These are phyloP conservation scores for Arabis alpina DNA, from an alignment of 345 rosid genomes.

Conservation along the genomic window DNA sequence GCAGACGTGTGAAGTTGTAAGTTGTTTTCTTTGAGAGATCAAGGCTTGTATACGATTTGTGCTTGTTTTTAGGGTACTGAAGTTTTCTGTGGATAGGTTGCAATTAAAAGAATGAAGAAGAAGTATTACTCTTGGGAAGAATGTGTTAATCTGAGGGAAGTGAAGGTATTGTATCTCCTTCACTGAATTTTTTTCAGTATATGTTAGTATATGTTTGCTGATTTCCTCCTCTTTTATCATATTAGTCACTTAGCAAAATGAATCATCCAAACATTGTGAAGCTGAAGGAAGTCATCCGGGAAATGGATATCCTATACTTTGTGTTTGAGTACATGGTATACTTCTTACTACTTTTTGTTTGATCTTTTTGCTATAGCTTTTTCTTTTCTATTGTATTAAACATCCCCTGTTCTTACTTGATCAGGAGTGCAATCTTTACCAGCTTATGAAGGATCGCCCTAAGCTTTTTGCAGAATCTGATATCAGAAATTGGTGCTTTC, in stretches of 20 bases:
- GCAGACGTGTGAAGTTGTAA: conserved; percentile 88
- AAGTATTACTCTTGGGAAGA: conserved; percentile 95
- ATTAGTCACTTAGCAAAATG: conserved; percentile 82
- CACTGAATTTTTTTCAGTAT: neutral
- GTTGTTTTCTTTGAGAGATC: conserved; percentile 33
- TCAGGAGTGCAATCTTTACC: conserved; percentile 92
- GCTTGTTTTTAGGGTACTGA: conserved; percentile 16
- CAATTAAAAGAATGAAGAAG: conserved; percentile 96
- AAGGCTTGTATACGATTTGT: neutral
- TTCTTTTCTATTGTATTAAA: neutral
- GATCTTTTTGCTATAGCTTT: conserved; percentile 7
- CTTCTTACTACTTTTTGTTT: conserved; percentile 23
- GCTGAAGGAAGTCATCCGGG: conserved; percentile 96
- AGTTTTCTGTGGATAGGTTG: conserved; percentile 62
- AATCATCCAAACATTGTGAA: conserved; percentile 95
- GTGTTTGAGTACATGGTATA: conserved; percentile 95
- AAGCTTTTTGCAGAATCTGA: conserved; percentile 77
- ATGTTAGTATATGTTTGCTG: conserved; percentile 13
- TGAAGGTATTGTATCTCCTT: conserved; percentile 62
- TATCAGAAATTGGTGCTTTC: conserved; percentile 91
- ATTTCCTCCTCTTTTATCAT: conserved; percentile 24
- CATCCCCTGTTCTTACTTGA: conserved; percentile 14
- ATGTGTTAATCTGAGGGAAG: conserved; percentile 91
- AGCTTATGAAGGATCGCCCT: conserved; percentile 83
- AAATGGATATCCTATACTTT: conserved; percentile 79